Evolutionary conservation across 345 rosid genomes (phyloP), one percentile per base, ranked within the genome.

Genomic region (Pistacia vera): DNA sequence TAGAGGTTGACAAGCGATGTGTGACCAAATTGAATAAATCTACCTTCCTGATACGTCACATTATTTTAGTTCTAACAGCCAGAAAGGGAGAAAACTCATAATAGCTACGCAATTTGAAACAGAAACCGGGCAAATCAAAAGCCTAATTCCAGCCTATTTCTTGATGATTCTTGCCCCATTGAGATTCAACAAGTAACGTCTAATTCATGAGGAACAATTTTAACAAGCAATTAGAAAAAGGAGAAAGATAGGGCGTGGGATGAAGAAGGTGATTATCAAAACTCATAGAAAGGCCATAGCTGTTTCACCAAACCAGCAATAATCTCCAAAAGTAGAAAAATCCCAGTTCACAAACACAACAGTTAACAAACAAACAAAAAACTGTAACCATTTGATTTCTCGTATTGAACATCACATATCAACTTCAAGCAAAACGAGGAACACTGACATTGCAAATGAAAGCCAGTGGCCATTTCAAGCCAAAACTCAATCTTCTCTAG

Each of bases 81-180:
- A 54, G 46, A 41, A 41, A 41, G 8, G 9, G 46, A 7, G 46
- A 41, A 41, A 5, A 41, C 46, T 1, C 46, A 41, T 41, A 5
- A 41, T 7, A 41, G 46, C 6, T 41, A 41, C 6, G 46, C 46
- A 33, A 52, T 68, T 52, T 52, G 41, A 22, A 68, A 72, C 58
- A 66, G 68, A 57, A 36, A 63, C 63, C 56, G 52, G 33, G 56
- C 20, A 36, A 78, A 63, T 22, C 52, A 56, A 44, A 74, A 70
- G 36, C 65, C 67, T 69, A 75, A 62, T 66, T 67, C 71, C 61
- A 51, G 52, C 67, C 56, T 49, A 78, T 64, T 61, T 30, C 38
- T 20, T 56, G 36, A 38, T 57, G n/a, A 58, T 44, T 71, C 52
- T 57, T 38, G 38, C 35, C 74, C 74, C 9, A 41, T 48, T 17